A percentile compares a stretch with the other conserved stretches of the same genome.
Evolutionary conservation across 208 protist genomes (phyloP).

Genomic region (Acanthamoeba royreba): DNA sequence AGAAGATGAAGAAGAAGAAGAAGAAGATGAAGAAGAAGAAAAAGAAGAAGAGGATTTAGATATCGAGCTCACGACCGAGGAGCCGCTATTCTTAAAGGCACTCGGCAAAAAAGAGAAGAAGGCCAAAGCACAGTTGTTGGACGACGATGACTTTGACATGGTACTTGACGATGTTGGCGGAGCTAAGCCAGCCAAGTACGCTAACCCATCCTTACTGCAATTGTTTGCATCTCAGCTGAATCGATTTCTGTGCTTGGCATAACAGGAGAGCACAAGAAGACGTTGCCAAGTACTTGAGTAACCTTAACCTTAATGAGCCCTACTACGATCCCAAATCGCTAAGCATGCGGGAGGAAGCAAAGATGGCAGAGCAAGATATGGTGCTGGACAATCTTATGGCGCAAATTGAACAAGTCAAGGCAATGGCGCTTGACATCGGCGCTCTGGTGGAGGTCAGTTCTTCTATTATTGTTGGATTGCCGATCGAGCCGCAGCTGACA

Average conservation of each 20-base stretch:
- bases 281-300: slow-evolving; percentile 89
- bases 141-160: background rate
- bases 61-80: no score
- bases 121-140: no score
- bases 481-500: no score
- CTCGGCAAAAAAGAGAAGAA: background rate
- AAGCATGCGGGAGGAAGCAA: slow-evolving; percentile 88
- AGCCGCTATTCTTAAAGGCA: no score
- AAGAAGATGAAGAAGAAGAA: background rate
- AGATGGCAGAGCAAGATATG: no score
- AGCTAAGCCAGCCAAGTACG: background rate
- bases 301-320: slow-evolving; percentile 85
- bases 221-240: no score
- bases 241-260: no score
- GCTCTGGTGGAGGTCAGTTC: background rate
- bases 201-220: background rate
- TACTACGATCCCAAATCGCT: slow-evolving; percentile 92
- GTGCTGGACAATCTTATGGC: background rate
- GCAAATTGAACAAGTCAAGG: background rate
- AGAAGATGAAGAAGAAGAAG: no score
- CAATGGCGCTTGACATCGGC: background rate
- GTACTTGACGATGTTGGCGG: background rate
- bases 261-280: no score
- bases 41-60: background rate
- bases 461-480: background rate